Evolutionary conservation across 208 protist genomes (phyloP).

Genomic region (Crithidia acanthocephali): DNA sequence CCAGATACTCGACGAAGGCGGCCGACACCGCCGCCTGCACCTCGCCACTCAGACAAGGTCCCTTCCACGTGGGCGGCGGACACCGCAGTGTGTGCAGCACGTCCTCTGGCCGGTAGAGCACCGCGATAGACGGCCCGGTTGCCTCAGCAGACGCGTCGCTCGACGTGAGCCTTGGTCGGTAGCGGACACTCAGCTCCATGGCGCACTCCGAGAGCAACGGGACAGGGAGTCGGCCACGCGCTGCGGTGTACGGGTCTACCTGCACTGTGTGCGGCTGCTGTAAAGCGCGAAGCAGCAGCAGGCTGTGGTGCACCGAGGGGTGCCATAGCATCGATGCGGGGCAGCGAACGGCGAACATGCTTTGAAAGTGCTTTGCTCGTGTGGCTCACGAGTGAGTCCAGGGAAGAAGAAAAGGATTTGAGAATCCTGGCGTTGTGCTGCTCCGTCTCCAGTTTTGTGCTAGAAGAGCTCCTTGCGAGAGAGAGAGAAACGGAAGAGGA

Average conservation of each 20-base stretch:
- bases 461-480: too few species aligned
- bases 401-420: neutral
- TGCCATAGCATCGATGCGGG: conserved; percentile 64
- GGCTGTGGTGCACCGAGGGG: conserved; percentile 74
- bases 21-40: conserved; percentile 1
- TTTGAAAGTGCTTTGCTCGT: neutral
- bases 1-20: conserved; percentile 52
- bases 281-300: conserved; percentile 71
- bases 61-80: conserved; percentile 3
- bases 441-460: too few species aligned
- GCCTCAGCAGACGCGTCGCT: neutral
- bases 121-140: neutral
- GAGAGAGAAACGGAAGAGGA: too few species aligned
- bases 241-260: conserved; percentile 27
- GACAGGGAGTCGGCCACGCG: conserved; percentile 12
- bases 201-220: conserved; percentile 38
- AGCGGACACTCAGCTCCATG: conserved; percentile 32
- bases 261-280: conserved; percentile 70
- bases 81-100: conserved; percentile 41
- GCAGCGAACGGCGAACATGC: conserved; percentile 71
- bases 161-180: neutral
- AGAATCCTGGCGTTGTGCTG: neutral
- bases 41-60: neutral
- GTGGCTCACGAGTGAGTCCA: too few species aligned
- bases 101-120: conserved; percentile 55